Evolutionary conservation across 106 monocot species (phyloP).

Genomic region (Allium cepa): DNA sequence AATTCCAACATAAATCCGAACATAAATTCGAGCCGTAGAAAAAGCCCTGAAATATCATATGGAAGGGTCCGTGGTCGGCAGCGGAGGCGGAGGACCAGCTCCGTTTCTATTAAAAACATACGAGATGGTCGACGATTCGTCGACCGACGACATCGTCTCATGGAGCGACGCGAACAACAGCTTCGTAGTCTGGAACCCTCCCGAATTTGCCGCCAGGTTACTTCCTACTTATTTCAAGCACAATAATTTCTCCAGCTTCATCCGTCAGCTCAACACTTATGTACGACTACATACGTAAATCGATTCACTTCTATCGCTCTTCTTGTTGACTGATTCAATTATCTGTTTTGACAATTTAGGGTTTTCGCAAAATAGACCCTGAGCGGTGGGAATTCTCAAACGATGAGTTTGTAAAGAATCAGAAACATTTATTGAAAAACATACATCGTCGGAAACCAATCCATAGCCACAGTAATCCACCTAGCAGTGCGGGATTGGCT

Average conservation of each 20-base stretch:
- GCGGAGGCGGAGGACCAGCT: conserved; percentile 59
- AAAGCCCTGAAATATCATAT: not conserved
- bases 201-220: conserved; percentile 72
- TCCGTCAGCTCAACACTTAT: conserved; percentile 98
- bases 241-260: conserved; percentile 98
- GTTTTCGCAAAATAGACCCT: conserved; percentile 85
- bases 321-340: not conserved
- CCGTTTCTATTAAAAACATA: conserved; percentile 91
- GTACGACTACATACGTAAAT: conserved; percentile 15
- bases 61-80: conserved; percentile 2
- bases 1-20: too few relatives aligned
- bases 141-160: conserved; percentile 75
- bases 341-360: conserved; percentile 25
- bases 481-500: conserved; percentile 11
- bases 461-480: conserved; percentile 79
- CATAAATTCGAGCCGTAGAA: too few relatives aligned
- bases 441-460: conserved; percentile 89
- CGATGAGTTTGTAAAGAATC: conserved; percentile 60
- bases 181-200: conserved; percentile 93
- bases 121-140: conserved; percentile 86
- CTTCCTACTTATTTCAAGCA: conserved; percentile 97
- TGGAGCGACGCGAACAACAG: conserved; percentile 57
- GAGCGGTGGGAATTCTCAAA: conserved; percentile 93
- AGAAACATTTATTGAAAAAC: conserved; percentile 80
- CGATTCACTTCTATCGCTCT: too few relatives aligned